Evolutionary conservation across 352 stramenopile species (phyloP).

Genomic region (Globisporangium megalacanthum): DNA sequence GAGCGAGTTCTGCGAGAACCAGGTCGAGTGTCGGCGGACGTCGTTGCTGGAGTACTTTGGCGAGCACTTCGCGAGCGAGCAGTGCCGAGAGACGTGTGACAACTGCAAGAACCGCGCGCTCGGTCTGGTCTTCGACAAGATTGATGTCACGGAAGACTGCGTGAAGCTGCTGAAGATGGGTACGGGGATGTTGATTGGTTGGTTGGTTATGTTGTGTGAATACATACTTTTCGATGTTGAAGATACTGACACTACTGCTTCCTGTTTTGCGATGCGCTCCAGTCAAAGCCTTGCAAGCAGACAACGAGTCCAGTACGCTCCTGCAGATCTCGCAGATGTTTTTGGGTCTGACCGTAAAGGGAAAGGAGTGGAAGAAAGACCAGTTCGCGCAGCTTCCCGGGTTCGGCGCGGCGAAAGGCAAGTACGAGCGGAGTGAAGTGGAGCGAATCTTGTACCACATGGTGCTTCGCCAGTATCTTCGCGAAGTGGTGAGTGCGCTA

Average conservation of each 20-base stretch:
- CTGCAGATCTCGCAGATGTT: conserved; percentile 75
- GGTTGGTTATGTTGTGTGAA: not conserved
- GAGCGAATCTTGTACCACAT: conserved; percentile 87
- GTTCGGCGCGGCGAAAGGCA: conserved; percentile 65
- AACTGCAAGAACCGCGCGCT: conserved; percentile 83
- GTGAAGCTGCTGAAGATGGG: conserved; percentile 48
- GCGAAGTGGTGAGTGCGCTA: conserved; percentile 44
- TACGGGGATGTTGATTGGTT: conserved; percentile 21
- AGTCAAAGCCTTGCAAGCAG: conserved; percentile 60
- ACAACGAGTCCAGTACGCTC: conserved; percentile 56
- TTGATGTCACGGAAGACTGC: conserved; percentile 75
- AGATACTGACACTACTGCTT: not conserved
- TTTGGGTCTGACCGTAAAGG: conserved; percentile 58
- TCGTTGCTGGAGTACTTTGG: conserved; percentile 85
- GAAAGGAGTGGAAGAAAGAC: conserved; percentile 64
- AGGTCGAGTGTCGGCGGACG: conserved; percentile 80
- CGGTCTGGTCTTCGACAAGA: conserved; percentile 63
- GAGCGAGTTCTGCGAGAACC: conserved; percentile 86
- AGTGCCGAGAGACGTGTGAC: conserved; percentile 76
- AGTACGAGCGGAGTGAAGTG: conserved; percentile 72
- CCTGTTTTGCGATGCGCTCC: not conserved
- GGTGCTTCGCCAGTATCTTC: conserved; percentile 79
- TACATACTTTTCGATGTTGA: not conserved
- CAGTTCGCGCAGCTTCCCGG: conserved; percentile 50
- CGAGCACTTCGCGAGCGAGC: conserved; percentile 75